Evolutionary conservation across 139 green algal genomes (phyloP).

Genomic region (Coelastrella sp.): DNA sequence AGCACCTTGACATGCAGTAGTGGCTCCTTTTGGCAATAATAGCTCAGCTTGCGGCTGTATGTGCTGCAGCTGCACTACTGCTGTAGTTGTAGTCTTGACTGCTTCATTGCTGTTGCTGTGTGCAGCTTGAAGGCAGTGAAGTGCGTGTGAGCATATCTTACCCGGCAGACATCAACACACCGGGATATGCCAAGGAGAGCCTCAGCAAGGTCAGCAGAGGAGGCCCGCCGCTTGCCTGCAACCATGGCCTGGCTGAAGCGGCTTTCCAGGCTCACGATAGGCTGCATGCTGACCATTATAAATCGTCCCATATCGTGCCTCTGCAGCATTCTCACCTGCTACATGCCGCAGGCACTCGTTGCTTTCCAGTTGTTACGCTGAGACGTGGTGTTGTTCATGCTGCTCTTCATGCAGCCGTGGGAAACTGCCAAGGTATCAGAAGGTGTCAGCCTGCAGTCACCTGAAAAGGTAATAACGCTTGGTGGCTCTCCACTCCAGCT

Average conservation of each 20-base stretch:
- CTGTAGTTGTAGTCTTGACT: not conserved
- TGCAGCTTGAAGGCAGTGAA: slow-evolving; percentile 74
- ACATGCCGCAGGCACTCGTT: not conserved
- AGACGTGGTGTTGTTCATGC: not conserved
- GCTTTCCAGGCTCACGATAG: not conserved
- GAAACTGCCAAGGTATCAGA: slow-evolving; percentile 35
- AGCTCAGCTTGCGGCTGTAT: not conserved
- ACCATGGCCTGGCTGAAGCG: not conserved
- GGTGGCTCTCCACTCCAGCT: no score
- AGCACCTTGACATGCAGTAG: no score
- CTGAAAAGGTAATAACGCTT: not conserved
- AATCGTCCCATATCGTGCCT: no score
- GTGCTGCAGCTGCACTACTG: not conserved
- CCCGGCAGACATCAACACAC: slow-evolving; percentile 89
- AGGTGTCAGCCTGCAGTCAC: not conserved
- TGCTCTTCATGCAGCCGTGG: not conserved
- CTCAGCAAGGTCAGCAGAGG: slow-evolving; percentile 68
- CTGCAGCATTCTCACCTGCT: no score
- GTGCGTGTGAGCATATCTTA: slow-evolving; percentile 82
- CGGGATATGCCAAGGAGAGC: slow-evolving; percentile 81
- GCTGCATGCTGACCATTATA: no score
- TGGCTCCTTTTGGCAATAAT: no score
- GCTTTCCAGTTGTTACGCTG: not conserved
- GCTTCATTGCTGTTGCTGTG: not conserved
- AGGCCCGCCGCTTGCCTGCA: no score